Conservation (phyloP, 176 grass and related monocot species). For the Zoysia japonica region DNA sequence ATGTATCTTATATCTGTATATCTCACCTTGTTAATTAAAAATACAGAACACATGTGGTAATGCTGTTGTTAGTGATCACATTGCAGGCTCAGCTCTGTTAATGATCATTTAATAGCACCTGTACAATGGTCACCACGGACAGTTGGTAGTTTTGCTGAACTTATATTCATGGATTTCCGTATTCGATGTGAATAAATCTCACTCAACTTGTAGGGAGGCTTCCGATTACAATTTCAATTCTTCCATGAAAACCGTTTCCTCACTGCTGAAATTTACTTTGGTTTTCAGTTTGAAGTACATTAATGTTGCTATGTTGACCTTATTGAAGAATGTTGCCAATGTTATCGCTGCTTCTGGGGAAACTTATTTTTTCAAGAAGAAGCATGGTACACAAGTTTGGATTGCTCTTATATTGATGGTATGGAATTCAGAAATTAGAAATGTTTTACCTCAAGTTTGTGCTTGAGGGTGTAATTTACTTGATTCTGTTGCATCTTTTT, state of each 20-base stretch:
- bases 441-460: slow-evolving; percentile 24
- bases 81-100: background rate
- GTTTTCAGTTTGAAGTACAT: slow-evolving; percentile 93
- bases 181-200: background rate
- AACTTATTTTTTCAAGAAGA: slow-evolving; percentile 87
- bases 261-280: slow-evolving; percentile 24
- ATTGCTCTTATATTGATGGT: slow-evolving; percentile 88
- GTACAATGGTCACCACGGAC: background rate
- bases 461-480: background rate
- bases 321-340: slow-evolving; percentile 95
- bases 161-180: slow-evolving; percentile 2
- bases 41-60: background rate
- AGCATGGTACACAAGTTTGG: slow-evolving; percentile 87
- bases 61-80: background rate
- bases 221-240: background rate
- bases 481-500: background rate
- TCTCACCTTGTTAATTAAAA: background rate
- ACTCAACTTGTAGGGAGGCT: slow-evolving; percentile 22
- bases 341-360: slow-evolving; percentile 92
- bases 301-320: slow-evolving; percentile 96
- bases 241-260: slow-evolving; percentile 10
- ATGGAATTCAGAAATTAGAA: slow-evolving; percentile 32
- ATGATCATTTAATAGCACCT: background rate
- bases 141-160: slow-evolving; percentile 1
- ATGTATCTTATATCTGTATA: background rate